phyloP scores from a whole-genome alignment of 2,329 filamentous ascomycete genomes.

The Cladosporium colombiae region DNA sequence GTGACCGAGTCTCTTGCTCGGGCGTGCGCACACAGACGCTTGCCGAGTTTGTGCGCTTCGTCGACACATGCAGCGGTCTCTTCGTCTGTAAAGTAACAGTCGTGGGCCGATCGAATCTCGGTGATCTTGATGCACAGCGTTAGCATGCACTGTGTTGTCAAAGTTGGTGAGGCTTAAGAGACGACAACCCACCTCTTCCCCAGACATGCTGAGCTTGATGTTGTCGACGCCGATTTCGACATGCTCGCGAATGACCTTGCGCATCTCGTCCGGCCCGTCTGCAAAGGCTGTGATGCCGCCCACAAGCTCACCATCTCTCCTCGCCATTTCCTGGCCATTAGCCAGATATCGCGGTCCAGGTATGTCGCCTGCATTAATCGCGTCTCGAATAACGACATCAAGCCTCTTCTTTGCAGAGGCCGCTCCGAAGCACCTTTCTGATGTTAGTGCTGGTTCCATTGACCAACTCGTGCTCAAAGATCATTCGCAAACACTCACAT shows the following conservation, averaged over 20 bases:
- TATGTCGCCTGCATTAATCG: constrained; percentile 52
- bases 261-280: constrained; percentile 34
- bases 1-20: constrained; percentile 48
- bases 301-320: constrained; percentile 48
- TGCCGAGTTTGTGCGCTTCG: constrained; percentile 46
- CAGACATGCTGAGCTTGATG: constrained; percentile 37
- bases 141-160: no score
- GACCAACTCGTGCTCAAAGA: background rate
- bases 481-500: constrained; percentile 39
- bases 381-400: constrained; percentile 51
- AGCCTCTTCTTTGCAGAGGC: constrained; percentile 50
- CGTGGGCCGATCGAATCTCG: constrained; percentile 39
- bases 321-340: constrained; percentile 53
- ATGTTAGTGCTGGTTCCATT: background rate
- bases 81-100: constrained; percentile 50
- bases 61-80: constrained; percentile 53
- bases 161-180: no score
- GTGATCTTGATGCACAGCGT: constrained; percentile 26
- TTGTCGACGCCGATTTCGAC: constrained; percentile 39
- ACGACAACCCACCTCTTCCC: constrained; percentile 23
- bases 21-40: constrained; percentile 48
- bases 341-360: constrained; percentile 52
- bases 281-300: constrained; percentile 46
- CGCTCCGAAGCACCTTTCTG: constrained; percentile 40
- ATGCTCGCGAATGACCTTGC: constrained; percentile 32